Evolutionary conservation across 2,329 filamentous ascomycete genomes (phyloP).

Genomic region (Cordyceps tenuipes): DNA sequence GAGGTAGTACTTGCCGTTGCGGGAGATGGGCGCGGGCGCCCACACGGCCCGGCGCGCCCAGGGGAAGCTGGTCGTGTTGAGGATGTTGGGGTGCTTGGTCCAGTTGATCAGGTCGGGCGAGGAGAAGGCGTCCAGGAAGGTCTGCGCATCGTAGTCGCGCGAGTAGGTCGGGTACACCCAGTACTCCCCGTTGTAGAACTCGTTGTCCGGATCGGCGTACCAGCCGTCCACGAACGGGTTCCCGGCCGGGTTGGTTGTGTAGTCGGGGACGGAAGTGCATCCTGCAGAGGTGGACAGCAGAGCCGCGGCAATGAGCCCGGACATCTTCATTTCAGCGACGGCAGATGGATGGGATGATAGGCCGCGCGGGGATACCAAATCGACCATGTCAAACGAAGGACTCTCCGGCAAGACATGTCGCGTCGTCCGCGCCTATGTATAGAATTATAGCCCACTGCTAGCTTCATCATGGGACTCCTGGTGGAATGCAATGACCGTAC

Average conservation of each 20-base stretch:
- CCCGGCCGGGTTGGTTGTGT: conserved; percentile 32
- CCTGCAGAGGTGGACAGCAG: neutral
- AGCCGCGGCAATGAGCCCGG: neutral
- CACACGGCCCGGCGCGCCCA: conserved; percentile 40
- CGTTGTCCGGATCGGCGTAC: conserved; percentile 44
- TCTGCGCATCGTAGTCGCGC: conserved; percentile 36
- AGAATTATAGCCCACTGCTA: neutral
- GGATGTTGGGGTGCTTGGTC: conserved; percentile 37
- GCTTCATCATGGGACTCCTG: neutral
- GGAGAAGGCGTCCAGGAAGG: conserved; percentile 43
- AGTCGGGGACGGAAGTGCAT: conserved; percentile 20
- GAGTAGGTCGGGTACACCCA: conserved; percentile 43
- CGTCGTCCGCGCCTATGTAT: neutral
- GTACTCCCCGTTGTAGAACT: conserved; percentile 35
- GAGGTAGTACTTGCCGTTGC: conserved; percentile 38
- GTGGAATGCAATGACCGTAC: neutral
- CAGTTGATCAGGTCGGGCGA: conserved; percentile 39
- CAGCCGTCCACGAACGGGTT: conserved; percentile 42
- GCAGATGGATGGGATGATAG: neutral
- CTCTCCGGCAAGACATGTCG: neutral
- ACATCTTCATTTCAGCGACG: neutral
- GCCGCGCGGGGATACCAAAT: neutral
- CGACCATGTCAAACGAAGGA: neutral
- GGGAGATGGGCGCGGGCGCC: conserved; percentile 37
- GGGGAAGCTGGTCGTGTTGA: conserved; percentile 24